These are phyloP conservation scores for Euphorbia pulcherrima DNA, from an alignment of 345 rosid species.

Conservation along the genomic window DNA sequence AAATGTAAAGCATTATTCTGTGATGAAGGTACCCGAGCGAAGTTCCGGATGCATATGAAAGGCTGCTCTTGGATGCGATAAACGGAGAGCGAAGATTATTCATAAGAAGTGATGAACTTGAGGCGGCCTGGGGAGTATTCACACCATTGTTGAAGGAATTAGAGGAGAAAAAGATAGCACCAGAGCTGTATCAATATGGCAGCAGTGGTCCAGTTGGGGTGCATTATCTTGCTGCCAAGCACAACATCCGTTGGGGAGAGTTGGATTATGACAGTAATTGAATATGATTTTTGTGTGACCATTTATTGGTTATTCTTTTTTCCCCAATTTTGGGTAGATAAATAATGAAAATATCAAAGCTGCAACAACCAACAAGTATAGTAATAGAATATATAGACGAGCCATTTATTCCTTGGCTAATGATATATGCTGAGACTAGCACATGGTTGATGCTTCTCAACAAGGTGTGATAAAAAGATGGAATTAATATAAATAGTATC, in stretches of 20 bases:
- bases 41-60: slow-evolving; percentile 86
- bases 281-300: background rate
- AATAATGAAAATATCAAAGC: background rate
- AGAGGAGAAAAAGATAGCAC: slow-evolving; percentile 56
- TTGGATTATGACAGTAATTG: background rate
- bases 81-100: slow-evolving; percentile 77
- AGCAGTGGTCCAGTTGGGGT: slow-evolving; percentile 91
- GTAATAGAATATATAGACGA: too few species aligned
- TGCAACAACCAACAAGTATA: too few species aligned
- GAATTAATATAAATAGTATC: too few species aligned
- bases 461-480: too few species aligned
- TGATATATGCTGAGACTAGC: too few species aligned
- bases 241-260: slow-evolving; percentile 84
- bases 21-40: slow-evolving; percentile 57
- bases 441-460: too few species aligned
- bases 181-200: slow-evolving; percentile 78
- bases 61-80: slow-evolving; percentile 74
- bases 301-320: background rate
- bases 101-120: slow-evolving; percentile 82
- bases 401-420: too few species aligned
- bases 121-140: slow-evolving; percentile 77
- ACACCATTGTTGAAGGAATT: slow-evolving; percentile 68
- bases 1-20: background rate
- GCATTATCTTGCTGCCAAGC: slow-evolving; percentile 82
- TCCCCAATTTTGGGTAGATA: background rate